Evolutionary conservation across 2,329 filamentous ascomycete genomes (phyloP).

Genomic region (Xylariaceae sp.): DNA sequence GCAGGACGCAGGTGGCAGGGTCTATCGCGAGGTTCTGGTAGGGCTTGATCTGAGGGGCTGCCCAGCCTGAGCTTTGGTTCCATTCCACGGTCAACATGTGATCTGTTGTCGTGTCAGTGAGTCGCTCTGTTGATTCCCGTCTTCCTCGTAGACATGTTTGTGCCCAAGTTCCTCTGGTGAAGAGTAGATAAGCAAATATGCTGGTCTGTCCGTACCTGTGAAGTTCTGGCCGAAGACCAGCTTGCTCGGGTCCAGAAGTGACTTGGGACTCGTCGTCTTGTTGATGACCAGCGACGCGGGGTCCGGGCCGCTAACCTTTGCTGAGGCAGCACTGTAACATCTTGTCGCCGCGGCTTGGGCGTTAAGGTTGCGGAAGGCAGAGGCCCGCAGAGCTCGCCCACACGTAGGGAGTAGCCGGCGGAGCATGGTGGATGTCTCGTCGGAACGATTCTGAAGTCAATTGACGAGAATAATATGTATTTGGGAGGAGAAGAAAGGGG

Average conservation of each 20-base stretch:
- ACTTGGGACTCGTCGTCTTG: slow-evolving; percentile 70
- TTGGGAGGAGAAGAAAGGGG: neutral
- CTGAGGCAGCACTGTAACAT: slow-evolving; percentile 39
- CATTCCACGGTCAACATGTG: slow-evolving; percentile 97
- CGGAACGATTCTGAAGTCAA: neutral
- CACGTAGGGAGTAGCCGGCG: slow-evolving; percentile 41
- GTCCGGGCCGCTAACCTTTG: slow-evolving; percentile 64
- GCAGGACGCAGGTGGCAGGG: slow-evolving; percentile 93
- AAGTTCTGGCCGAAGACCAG: slow-evolving; percentile 88
- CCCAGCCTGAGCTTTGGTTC: slow-evolving; percentile 80
- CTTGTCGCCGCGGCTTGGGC: slow-evolving; percentile 34
- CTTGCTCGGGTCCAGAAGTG: slow-evolving; percentile 67
- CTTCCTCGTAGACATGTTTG: neutral
- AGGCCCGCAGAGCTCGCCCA: slow-evolving; percentile 33
- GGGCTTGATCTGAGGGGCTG: slow-evolving; percentile 74
- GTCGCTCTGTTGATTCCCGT: neutral
- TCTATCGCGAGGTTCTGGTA: slow-evolving; percentile 98
- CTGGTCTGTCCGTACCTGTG: slow-evolving; percentile 84
- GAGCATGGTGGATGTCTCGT: slow-evolving; percentile 36
- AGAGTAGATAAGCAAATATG: neutral
- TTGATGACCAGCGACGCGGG: slow-evolving; percentile 69
- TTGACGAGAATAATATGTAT: neutral
- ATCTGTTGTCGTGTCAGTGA: slow-evolving; percentile 49
- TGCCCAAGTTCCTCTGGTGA: neutral
- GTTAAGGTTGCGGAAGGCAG: slow-evolving; percentile 30